These are phyloP conservation scores for Neoboletus subvelutipes DNA, from an alignment of 768 basidiomycete species.

Conservation along the genomic window DNA sequence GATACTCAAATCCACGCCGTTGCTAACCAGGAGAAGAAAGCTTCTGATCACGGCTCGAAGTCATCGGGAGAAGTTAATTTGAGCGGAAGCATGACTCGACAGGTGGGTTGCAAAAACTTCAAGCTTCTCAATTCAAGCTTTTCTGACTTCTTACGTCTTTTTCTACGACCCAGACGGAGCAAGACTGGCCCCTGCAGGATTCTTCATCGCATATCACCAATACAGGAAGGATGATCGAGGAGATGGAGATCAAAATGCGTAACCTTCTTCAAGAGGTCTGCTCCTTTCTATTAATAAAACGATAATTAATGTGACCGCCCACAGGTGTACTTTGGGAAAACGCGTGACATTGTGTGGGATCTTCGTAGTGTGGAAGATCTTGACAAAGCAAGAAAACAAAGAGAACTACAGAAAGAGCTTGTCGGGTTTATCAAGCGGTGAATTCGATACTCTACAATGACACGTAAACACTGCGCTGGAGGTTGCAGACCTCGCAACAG, in stretches of 20 bases:
- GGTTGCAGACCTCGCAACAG: not conserved
- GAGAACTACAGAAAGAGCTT: slow-evolving; percentile 88
- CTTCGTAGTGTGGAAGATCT: slow-evolving; percentile 85
- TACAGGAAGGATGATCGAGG: slow-evolving; percentile 94
- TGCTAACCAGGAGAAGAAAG: slow-evolving; percentile 35
- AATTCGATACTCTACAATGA: slow-evolving; percentile 18
- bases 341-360: slow-evolving; percentile 91
- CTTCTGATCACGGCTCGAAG: slow-evolving; percentile 48
- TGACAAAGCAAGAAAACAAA: slow-evolving; percentile 75
- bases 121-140: slow-evolving; percentile 7
- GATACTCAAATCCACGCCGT: slow-evolving; percentile 17
- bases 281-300: slow-evolving; percentile 1
- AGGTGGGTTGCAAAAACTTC: slow-evolving; percentile 51
- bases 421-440: slow-evolving; percentile 80
- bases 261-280: slow-evolving; percentile 85
- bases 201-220: slow-evolving; percentile 86
- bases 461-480: slow-evolving; percentile 12
- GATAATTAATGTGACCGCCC: slow-evolving; percentile 10
- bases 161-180: slow-evolving; percentile 61
- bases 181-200: slow-evolving; percentile 82
- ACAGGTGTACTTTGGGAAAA: slow-evolving; percentile 94
- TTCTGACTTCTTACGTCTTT: slow-evolving; percentile 12
- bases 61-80: slow-evolving; percentile 75
- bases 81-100: slow-evolving; percentile 97
- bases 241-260: slow-evolving; percentile 99